Conservation (phyloP, 805 yeast species). For the Metschnikowia peoriensis region DNA sequence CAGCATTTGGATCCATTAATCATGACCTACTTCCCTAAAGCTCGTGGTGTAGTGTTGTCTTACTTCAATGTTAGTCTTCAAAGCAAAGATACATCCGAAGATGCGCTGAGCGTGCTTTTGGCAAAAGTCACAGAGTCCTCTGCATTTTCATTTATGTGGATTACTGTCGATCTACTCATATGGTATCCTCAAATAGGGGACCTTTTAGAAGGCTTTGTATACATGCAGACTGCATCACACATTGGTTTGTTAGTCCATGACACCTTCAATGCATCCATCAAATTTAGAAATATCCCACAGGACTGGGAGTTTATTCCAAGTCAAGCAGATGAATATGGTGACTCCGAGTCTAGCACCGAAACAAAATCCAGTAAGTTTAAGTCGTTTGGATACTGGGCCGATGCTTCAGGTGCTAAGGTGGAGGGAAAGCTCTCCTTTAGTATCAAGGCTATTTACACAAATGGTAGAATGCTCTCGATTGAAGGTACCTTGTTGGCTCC, state of each 20-base stretch:
- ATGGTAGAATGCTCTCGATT: slow-evolving; percentile 80
- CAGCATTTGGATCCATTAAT: slow-evolving; percentile 90
- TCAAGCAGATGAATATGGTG: slow-evolving; percentile 59
- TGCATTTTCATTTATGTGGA: slow-evolving; percentile 89
- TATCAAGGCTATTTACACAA: slow-evolving; percentile 66
- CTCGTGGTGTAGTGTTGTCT: slow-evolving; percentile 81
- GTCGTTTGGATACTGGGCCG: slow-evolving; percentile 86
- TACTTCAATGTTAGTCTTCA: slow-evolving; percentile 55
- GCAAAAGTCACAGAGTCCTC: slow-evolving; percentile 74
- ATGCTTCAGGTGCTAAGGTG: slow-evolving; percentile 65
- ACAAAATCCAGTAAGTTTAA: slow-evolving; percentile 32
- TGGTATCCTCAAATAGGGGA: slow-evolving; percentile 95
- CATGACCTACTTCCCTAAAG: slow-evolving; percentile 73
- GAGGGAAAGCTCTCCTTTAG: slow-evolving; percentile 82
- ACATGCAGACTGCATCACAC: slow-evolving; percentile 93
- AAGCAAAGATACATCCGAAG: slow-evolving; percentile 19
- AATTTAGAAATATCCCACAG: slow-evolving; percentile 79
- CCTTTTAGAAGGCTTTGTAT: slow-evolving; percentile 77
- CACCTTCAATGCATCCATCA: slow-evolving; percentile 91
- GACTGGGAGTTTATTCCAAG: slow-evolving; percentile 83
- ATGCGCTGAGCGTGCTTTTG: slow-evolving; percentile 45
- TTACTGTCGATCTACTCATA: slow-evolving; percentile 72
- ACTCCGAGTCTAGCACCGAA: slow-evolving; percentile 18
- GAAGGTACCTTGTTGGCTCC: slow-evolving; percentile 81
- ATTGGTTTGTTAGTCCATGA: slow-evolving; percentile 89